Base-by-base conservation (phyloP, 148 eudicot species). In the Pharnaceum exiguum region DNA sequence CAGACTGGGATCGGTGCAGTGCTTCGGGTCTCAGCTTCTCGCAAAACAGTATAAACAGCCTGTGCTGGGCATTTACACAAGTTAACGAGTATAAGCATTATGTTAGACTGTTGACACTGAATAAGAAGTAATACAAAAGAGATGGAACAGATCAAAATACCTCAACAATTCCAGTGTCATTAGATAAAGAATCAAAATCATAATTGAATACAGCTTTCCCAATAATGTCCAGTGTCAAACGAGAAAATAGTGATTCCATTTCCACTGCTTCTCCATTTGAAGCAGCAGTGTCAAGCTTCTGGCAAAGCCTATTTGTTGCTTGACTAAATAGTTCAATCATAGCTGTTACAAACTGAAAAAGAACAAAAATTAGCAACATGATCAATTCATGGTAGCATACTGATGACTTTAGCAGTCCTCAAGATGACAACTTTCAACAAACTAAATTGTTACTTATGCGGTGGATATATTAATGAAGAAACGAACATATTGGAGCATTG, bases 161-260 rank as follows among this genome's bases (percentile, higher is more conserved):
- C 95, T 83, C 95, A 10, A 93, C 87, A 55, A 93, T 89, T 48
- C 99, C 99, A 42, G 96, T 73, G 61, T 93, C 99, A 64, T 83
- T 79, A 33, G 87, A 79, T 68, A 93, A 78, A 57, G 99, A 93
- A 75, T 93, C 95, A 62, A 93, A 93, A 61, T 93, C 96, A 71
- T 93, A 93, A 71, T 89, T 89, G 63, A 93, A 93, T 32, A 93
- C 82, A 30, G 99, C 91, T 71, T 93, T 93, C 56, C 99, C 99
- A 46, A 93, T 93, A 27, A 93, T 84, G 75, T 93, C 99, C 67
- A 93, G 74, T 55, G 99, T 93, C 74, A 93, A 51, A 44, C 86
- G 95, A 49, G 99, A 93, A 67, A 93, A 89, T 50, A 89, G 85
- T 19, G 99, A 93, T 63, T 93, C 99, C 99, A 93, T 89, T 76